Evolutionary conservation across 78 protist species (phyloP).

Genomic region (Dictyostelium discoideum): DNA sequence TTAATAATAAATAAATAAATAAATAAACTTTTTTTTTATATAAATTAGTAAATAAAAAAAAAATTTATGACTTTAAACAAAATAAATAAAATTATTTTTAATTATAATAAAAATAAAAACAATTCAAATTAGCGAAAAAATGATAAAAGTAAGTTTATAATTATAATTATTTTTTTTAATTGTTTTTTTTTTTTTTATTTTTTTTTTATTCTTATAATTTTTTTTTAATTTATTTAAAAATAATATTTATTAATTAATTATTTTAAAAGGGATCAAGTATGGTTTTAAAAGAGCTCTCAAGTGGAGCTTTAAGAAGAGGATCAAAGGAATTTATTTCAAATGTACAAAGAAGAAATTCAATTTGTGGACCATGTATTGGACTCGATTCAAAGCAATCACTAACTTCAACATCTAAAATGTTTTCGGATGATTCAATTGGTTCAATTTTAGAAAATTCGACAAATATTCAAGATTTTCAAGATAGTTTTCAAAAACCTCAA

Average conservation of each 20-base stretch:
- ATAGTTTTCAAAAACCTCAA: background rate
- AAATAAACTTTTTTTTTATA: background rate
- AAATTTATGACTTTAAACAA: background rate
- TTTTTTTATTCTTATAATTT: too few relatives aligned
- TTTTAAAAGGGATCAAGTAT: conserved; percentile 22
- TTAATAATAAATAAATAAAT: background rate
- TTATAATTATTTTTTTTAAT: too few relatives aligned
- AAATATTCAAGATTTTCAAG: background rate
- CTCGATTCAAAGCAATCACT: background rate
- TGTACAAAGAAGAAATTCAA: conserved; percentile 56
- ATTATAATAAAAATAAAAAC: background rate
- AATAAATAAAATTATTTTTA: background rate
- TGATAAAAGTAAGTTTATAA: background rate
- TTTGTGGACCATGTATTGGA: conserved; percentile 68
- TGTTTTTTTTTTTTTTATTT: too few relatives aligned
- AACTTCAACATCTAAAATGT: background rate
- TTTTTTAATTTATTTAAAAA: too few relatives aligned
- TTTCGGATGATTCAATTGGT: background rate
- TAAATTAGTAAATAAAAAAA: too few relatives aligned
- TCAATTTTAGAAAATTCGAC: background rate
- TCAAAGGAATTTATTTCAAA: conserved; percentile 13
- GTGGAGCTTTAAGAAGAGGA: conserved; percentile 40
- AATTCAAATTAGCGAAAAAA: background rate
- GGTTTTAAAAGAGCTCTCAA: conserved; percentile 13
- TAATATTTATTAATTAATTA: too few relatives aligned